Evolutionary conservation across 2,329 filamentous ascomycete genomes (phyloP), one percentile per base, ranked within the genome.

Genomic region (Nigrograna mackinnonii): DNA sequence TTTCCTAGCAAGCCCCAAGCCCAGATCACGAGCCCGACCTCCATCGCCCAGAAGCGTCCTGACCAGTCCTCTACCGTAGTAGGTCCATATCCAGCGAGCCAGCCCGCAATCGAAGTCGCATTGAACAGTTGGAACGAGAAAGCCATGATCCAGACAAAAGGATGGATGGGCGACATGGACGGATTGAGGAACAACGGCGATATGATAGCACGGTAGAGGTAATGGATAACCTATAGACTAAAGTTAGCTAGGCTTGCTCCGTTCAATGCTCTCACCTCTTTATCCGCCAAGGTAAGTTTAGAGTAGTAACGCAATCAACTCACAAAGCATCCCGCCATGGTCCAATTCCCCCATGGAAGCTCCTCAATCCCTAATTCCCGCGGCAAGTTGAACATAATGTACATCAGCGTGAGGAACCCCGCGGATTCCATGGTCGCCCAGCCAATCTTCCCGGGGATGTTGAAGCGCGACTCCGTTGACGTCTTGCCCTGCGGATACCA

Each of bases 401-500:
- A 96, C 41, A 94, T 68, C 44, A 96, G 72, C 11, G 84, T 87
- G 22, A 90, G 59, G 60, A 91, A 85, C 13, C 89, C 90, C 0
- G 88, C 84, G 12, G 80, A 74, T 69, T 99, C 94, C 90, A 96
- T 96, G 2, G 84, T 80, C 42, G 87, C 79, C 94, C 94, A 99
- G 44, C 83, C 91, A 50, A 89, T 74, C 57, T 88, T 89, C 47
- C 94, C 94, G 2, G 91, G 89, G n/a, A 97, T 69, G 71, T 99
- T 99, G 64, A 94, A 75, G 11, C 73, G 73, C 57, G 86, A 91
- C 3, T 77, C 62, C 14, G 84, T 79, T 3, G 90, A 95, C 3
- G 91, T 96, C 72, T 97, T 97, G 67, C 94, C 94, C 75, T 92
- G 90, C 37, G 89, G 89, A 67, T 96, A 94, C 79, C 83, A 96